Base-by-base conservation (phyloP, 2,329 filamentous ascomycete species). In the Juglanconis sp. region DNA sequence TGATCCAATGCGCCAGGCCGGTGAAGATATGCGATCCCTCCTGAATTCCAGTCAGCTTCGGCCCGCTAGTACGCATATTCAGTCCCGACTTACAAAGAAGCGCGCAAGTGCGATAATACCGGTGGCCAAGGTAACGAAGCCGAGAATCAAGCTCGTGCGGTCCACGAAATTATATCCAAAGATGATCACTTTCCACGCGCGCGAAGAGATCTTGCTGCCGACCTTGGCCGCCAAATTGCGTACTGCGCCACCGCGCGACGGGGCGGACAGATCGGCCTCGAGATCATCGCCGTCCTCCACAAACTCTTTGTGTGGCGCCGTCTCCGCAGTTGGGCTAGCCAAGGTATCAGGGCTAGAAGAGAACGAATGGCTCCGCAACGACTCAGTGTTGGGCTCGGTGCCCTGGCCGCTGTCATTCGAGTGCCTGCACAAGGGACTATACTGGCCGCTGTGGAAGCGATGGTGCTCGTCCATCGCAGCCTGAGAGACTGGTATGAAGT, bases 1-100 rank as follows among this genome's bases (percentile, higher is more conserved):
- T 98, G 73, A 97, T 87, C 78, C 91, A 96, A 71, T 98, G 94
- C 7, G 94, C 94, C 47, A 97, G 80, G 2, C 94, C 92, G 66
- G 87, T 93, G 78, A 94, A 96, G 60, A 97, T 78, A 3, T 80
- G 79, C 30, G 73, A 73, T 5, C 84, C 88, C 72, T 89, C 87
- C 89, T 92, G 65, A 24, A 11, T 31, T 40, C 10, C 3, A 30
- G 24, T 38, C 9, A 57, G 55, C 50, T 30, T 24, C 15, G 47
- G 11, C 10, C 38, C 30, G 15, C 30, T 8, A 35, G 24, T 10
- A 13, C 3, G 30, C 17, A 10, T 7, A 15, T 44, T 30, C 24
- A 11, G 17, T 3, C 31, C 1, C 42, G 46, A 81, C 90, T 83
- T 81, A 93, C 90, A 72, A 95, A 95, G 65, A 97, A 89, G 34